Evolutionary conservation across 768 basidiomycete genomes (phyloP).

Genomic region (Tricholoma hemisulphureum): DNA sequence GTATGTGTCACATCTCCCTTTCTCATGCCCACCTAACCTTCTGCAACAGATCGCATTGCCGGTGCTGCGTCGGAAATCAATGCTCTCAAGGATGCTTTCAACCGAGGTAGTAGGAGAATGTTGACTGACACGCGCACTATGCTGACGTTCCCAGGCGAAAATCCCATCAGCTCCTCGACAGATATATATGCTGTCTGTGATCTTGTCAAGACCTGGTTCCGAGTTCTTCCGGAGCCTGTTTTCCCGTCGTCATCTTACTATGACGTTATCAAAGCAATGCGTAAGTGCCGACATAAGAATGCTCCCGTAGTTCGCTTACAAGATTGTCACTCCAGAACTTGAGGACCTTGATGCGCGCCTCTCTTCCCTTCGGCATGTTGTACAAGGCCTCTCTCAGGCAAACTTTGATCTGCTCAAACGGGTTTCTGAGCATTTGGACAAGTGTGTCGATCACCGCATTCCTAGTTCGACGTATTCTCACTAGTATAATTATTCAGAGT

Average conservation of each 20-base stretch:
- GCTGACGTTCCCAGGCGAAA: conserved; percentile 44
- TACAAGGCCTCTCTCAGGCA: conserved; percentile 66
- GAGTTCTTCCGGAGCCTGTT: conserved; percentile 75
- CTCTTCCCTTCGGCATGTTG: conserved; percentile 59
- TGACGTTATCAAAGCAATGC: conserved; percentile 67
- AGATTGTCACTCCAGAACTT: conserved; percentile 43
- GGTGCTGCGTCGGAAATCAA: conserved; percentile 72
- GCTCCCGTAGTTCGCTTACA: not conserved
- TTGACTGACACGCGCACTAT: not conserved
- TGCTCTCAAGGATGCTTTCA: conserved; percentile 69
- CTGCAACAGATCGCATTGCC: conserved; percentile 69
- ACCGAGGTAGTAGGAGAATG: conserved; percentile 52
- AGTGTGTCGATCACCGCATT: conserved; percentile 34
- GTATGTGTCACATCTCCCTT: conserved; percentile 39
- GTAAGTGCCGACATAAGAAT: conserved; percentile 47
- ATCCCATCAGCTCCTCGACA: conserved; percentile 54
- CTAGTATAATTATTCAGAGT: conserved; percentile 44
- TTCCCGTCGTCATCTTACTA: conserved; percentile 70
- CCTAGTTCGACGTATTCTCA: not conserved
- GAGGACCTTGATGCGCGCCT: conserved; percentile 70
- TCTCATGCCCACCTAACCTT: not conserved
- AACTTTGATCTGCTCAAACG: conserved; percentile 81
- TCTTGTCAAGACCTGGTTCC: conserved; percentile 83
- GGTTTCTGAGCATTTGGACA: conserved; percentile 82
- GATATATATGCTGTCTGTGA: conserved; percentile 86